Conservation (phyloP, 495 filamentous ascomycete species). For the Terfezia claveryi region DNA sequence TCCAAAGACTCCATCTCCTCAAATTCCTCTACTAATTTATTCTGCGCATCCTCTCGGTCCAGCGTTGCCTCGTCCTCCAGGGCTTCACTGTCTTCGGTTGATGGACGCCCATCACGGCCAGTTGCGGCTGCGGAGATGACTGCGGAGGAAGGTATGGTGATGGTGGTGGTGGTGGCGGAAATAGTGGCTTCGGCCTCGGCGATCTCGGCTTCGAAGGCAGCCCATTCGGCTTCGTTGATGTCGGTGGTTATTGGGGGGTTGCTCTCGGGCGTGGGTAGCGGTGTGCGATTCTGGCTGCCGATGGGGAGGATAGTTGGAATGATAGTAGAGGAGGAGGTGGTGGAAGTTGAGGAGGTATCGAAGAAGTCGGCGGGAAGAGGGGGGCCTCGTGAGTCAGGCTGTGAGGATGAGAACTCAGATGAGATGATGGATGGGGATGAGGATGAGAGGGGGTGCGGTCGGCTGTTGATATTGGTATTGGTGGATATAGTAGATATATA, state of each 20-base stretch:
- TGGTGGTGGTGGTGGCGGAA: slow-evolving; percentile 2
- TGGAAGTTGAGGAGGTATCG: neutral
- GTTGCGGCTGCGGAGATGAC: slow-evolving; percentile 45
- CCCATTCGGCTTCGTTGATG: slow-evolving; percentile 72
- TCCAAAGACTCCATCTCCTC: slow-evolving; percentile 89
- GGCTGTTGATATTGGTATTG: neutral
- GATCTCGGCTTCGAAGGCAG: slow-evolving; percentile 76
- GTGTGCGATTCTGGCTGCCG: neutral
- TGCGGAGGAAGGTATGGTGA: slow-evolving; percentile 6
- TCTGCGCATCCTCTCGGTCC: slow-evolving; percentile 31
- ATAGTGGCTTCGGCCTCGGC: slow-evolving; percentile 5
- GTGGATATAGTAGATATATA: neutral
- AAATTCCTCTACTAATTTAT: slow-evolving; percentile 67
- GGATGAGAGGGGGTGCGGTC: neutral
- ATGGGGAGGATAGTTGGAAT: neutral
- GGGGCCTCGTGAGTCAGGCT: neutral
- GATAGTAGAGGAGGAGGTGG: neutral
- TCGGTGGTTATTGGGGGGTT: slow-evolving; percentile 6
- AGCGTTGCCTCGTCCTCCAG: slow-evolving; percentile 31
- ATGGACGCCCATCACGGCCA: slow-evolving; percentile 37
- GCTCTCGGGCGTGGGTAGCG: neutral
- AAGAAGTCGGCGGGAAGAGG: slow-evolving; percentile 13
- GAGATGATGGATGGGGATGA: neutral
- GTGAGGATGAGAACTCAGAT: neutral
- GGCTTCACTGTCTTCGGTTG: slow-evolving; percentile 30